phyloP scores from a whole-genome alignment of 257 asterid species.

The Mentha longifolia region DNA sequence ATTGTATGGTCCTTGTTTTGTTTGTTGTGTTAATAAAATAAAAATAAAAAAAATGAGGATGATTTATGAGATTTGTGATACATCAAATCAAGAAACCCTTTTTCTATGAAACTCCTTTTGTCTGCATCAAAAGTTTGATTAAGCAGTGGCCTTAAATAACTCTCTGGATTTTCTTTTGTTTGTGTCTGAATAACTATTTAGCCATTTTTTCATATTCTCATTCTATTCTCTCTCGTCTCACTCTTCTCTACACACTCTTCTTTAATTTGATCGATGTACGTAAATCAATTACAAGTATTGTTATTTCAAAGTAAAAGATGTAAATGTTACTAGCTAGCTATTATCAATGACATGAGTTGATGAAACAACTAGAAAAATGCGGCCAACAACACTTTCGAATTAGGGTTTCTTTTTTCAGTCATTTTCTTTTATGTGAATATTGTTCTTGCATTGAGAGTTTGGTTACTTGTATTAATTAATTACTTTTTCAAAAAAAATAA shows the following conservation, averaged over 20 bases:
- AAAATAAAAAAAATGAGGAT: neutral
- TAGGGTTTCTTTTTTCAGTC: neutral
- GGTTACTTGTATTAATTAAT: neutral
- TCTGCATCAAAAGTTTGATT: constrained; percentile 29
- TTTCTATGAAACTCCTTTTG: constrained; percentile 14
- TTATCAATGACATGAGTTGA: neutral
- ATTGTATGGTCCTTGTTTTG: constrained; percentile 8
- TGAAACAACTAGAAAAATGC: neutral
- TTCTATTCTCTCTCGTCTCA: neutral
- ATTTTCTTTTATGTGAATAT: too few relatives aligned
- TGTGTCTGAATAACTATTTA: neutral
- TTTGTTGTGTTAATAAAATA: constrained; percentile 22
- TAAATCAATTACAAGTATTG: neutral
- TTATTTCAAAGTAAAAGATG: too few relatives aligned
- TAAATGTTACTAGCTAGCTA: too few relatives aligned
- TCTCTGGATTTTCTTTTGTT: constrained; percentile 9
- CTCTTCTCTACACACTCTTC: constrained; percentile 11
- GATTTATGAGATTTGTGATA: neutral
- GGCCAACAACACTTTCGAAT: neutral
- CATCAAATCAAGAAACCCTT: constrained; percentile 37
- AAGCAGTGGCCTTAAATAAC: constrained; percentile 27
- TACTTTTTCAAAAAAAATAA: too few relatives aligned
- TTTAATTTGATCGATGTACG: too few relatives aligned
- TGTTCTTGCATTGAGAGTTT: neutral
- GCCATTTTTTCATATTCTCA: neutral